Base-by-base conservation (phyloP, 106 monocot genomes). In the Allium sativum region DNA sequence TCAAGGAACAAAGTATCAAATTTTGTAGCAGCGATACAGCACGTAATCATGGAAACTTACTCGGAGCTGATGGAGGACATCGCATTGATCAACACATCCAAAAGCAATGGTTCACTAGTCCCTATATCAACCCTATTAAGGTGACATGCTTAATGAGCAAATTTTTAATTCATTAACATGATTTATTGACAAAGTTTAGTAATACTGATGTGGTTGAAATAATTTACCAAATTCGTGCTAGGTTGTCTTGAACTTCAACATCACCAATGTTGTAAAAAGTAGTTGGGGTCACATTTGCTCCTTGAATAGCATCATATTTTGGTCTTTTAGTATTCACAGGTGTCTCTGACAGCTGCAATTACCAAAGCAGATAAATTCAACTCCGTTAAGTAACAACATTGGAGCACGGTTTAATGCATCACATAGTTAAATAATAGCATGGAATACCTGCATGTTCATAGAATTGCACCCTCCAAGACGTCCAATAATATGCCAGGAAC, bases 401-500 rank as follows among this genome's bases (percentile, higher is more conserved):
- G 31, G 31, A 31, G 31, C 31, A 31, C 31, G 31, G 31, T 31
- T 31, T 31, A 3, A 31, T 31, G 31, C 31, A 31, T 31, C 31
- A 31, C 31, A 31, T 31, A 31, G 5, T 2, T 31, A 31, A 41
- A 40, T 60, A 60, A n/a, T n/a, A 57, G n/a, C 62, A 69, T 55
- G 44, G 14, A 54, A 58, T 77, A 90, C 95, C 86, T 90, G 95
- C 95, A 95, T 90, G 74, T 95, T 95, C 95, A 95, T 90, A 21
- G 95, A 90, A 73, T 95, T 95, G 79, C 86, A 95, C 19, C 95
- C 95, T 45, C 95, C 95, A 57, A 95, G 90, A 14, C 95, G 81
- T 21, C 95, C 95, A 74, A 95, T 75, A 47, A 95, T 95, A 75
- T 87, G 81, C 90, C 87, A 95, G 59, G 90, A 81, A 52, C 90